Percentiles rank a stretch among this genome's conserved stretches.
Conservation (phyloP, 495 filamentous ascomycete genomes). For the Hypoxylon crocopeplum region DNA sequence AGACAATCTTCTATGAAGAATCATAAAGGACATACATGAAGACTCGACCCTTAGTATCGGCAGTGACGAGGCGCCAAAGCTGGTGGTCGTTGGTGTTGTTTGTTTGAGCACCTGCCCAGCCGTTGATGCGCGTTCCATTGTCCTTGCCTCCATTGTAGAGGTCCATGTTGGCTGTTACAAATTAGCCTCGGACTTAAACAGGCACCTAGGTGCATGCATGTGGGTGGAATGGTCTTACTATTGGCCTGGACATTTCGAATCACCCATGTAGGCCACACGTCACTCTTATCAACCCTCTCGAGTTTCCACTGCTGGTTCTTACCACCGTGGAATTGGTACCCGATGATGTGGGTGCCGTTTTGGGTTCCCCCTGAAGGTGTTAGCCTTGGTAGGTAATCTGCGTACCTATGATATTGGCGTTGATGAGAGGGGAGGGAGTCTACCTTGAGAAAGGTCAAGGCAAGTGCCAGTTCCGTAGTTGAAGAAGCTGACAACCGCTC, state of each 20-base stretch:
- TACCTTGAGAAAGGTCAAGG: not conserved
- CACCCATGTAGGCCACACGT: slow-evolving; percentile 11
- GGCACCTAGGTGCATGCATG: not conserved
- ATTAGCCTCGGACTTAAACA: not conserved
- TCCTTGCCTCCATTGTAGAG: slow-evolving; percentile 3
- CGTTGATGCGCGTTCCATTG: not conserved
- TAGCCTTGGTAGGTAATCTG: not conserved
- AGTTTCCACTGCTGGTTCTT: slow-evolving; percentile 11
- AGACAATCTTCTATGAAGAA: not conserved
- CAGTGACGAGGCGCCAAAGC: slow-evolving; percentile 13
- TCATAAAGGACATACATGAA: not conserved
- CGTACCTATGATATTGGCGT: not conserved
- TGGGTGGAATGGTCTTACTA: not conserved
- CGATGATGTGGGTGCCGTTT: not conserved
- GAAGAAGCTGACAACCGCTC: slow-evolving; percentile 15
- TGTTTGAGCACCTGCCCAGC: not conserved
- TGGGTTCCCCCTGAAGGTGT: too few species aligned
- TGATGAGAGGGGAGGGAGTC: not conserved
- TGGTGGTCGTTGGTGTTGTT: slow-evolving; percentile 1
- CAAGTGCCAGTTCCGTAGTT: slow-evolving; percentile 15
- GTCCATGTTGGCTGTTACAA: slow-evolving; percentile 6
- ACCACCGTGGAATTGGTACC: not conserved
- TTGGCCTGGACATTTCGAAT: slow-evolving; percentile 2
- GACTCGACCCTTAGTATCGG: slow-evolving; percentile 4
- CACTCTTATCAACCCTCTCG: not conserved